Percentiles rank a stretch among this genome's conserved stretches.
phyloP scores from a whole-genome alignment of 257 asterid genomes.

The Pogostemon cablin region DNA sequence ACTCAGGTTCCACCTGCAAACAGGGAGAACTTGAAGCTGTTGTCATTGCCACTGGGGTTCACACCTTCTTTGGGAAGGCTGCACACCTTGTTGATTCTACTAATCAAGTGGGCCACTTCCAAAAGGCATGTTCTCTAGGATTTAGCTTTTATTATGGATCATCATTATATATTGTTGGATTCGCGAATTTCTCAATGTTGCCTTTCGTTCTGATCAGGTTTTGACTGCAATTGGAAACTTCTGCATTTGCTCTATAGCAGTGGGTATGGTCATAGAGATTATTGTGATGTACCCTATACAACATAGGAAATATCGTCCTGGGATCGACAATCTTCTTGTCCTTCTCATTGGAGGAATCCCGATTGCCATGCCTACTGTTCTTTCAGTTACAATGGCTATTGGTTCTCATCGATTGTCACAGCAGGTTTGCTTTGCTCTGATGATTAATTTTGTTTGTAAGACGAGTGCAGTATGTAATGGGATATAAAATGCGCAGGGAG shows the following conservation, averaged over 20 bases:
- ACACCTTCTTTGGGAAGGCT: conserved; percentile 96
- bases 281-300: conserved; percentile 97
- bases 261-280: conserved; percentile 94
- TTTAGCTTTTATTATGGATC: background rate
- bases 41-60: conserved; percentile 95
- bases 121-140: conserved; percentile 56
- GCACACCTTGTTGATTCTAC: conserved; percentile 97
- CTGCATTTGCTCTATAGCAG: conserved; percentile 94
- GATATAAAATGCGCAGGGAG: conserved; percentile 58
- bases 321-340: conserved; percentile 96
- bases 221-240: conserved; percentile 97
- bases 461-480: conserved; percentile 25
- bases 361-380: conserved; percentile 98
- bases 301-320: conserved; percentile 85
- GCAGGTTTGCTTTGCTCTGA: conserved; percentile 56
- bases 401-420: conserved; percentile 98
- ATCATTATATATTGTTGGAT: background rate
- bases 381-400: conserved; percentile 97
- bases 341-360: conserved; percentile 98
- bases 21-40: conserved; percentile 94
- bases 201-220: conserved; percentile 51
- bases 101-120: conserved; percentile 97
- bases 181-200: background rate
- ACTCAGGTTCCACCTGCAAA: conserved; percentile 98
- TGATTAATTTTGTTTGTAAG: background rate